These are phyloP conservation scores for Amanita subjunquillea DNA, from an alignment of 768 basidiomycete genomes.

Conservation along the genomic window DNA sequence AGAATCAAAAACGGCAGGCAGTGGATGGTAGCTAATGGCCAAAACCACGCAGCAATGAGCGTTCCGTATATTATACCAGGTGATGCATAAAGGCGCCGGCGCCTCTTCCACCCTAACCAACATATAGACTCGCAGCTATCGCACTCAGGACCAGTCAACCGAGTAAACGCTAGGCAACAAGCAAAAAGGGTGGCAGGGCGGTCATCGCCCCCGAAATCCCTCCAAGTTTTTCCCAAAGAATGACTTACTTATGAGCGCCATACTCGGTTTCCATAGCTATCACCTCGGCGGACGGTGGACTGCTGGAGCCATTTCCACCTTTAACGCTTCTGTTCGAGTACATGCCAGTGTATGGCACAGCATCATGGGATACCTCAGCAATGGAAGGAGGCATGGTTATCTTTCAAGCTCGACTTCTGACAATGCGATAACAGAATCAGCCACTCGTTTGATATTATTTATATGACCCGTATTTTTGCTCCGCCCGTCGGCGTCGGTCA, in stretches of 20 bases:
- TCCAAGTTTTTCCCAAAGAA: neutral
- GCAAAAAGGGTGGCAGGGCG: slow-evolving; percentile 15
- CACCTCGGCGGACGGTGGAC: slow-evolving; percentile 53
- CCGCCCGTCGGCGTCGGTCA: neutral
- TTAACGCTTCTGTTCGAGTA: slow-evolving; percentile 8
- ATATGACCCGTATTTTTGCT: neutral
- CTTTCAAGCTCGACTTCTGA: neutral
- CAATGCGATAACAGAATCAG: neutral
- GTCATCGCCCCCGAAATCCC: slow-evolving; percentile 18
- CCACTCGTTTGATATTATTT: neutral
- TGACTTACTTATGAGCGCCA: slow-evolving; percentile 82
- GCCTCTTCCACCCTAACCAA: slow-evolving; percentile 1
- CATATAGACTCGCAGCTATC: slow-evolving; percentile 6
- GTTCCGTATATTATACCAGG: slow-evolving; percentile 15
- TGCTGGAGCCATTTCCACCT: slow-evolving; percentile 1
- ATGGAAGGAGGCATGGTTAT: slow-evolving; percentile 4
- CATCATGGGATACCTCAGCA: neutral
- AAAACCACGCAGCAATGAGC: slow-evolving; percentile 31
- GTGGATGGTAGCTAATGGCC: slow-evolving; percentile 80
- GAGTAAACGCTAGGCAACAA: slow-evolving; percentile 7
- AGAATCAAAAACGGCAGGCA: slow-evolving; percentile 89
- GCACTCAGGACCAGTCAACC: slow-evolving; percentile 13
- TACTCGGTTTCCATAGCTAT: slow-evolving; percentile 76
- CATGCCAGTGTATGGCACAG: neutral
- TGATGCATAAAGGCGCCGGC: slow-evolving; percentile 13